A percentile compares a stretch with the other conserved stretches of the same genome.
Conservation (phyloP, 495 filamentous ascomycete genomes). For the Penicillium herquei region DNA sequence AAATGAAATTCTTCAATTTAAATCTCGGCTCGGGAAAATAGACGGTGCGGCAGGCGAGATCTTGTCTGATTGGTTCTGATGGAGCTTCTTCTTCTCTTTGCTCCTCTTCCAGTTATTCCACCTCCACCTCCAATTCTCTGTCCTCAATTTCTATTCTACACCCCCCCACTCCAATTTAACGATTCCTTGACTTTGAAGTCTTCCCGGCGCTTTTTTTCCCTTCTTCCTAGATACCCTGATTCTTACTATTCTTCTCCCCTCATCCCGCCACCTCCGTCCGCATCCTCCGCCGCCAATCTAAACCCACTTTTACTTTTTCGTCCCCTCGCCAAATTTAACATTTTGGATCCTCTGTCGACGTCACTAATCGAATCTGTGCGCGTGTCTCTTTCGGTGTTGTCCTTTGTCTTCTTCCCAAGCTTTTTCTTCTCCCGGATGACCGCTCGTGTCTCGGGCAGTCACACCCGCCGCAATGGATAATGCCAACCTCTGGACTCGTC, state of each 20-base stretch:
- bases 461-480: conserved; percentile 57
- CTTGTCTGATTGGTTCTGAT: conserved; percentile 29
- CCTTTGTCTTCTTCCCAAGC: conserved; percentile 17
- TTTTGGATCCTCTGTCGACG: conserved; percentile 3
- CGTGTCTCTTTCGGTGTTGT: conserved; percentile 17
- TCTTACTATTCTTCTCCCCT: neutral
- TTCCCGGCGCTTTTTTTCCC: neutral
- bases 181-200: no score
- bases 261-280: conserved; percentile 5
- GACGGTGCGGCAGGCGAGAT: conserved; percentile 31
- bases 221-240: neutral
- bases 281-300: conserved; percentile 6
- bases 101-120: neutral
- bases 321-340: conserved; percentile 2
- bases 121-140: neutral
- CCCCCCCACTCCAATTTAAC: no score
- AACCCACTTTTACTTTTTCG: conserved; percentile 8
- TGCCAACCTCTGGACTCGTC: conserved; percentile 83
- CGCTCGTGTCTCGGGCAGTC: conserved; percentile 42
- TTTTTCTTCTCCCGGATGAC: conserved; percentile 36
- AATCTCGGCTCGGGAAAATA: conserved; percentile 28
- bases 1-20: conserved; percentile 11
- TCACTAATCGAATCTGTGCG: conserved; percentile 5
- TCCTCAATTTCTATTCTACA: neutral
- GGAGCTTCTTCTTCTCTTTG: conserved; percentile 17